phyloP scores from a whole-genome alignment of 2,329 filamentous ascomycete genomes.

The Epichloe brachyelytri region DNA sequence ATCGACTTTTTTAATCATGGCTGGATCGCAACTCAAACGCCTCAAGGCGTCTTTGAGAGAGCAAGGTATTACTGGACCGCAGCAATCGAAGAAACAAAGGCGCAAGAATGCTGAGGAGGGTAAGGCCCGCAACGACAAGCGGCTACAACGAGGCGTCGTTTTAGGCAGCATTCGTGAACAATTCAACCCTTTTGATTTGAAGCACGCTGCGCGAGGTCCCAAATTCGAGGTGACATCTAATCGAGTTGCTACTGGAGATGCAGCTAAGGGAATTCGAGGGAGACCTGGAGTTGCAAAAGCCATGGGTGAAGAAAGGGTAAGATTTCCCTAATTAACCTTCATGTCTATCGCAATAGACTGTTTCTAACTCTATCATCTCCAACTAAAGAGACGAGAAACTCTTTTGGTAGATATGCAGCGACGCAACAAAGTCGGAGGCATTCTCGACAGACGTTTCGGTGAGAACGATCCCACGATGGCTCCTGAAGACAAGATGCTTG shows the following conservation, averaged over 20 bases:
- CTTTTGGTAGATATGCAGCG: slow-evolving; percentile 81
- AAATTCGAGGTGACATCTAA: slow-evolving; percentile 78
- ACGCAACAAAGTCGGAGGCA: slow-evolving; percentile 81
- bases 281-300: slow-evolving; percentile 78
- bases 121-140: slow-evolving; percentile 54
- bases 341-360: not conserved
- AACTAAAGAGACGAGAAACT: slow-evolving; percentile 56
- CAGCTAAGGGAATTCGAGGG: slow-evolving; percentile 49
- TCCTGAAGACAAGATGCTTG: slow-evolving; percentile 80
- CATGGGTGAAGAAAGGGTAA: slow-evolving; percentile 70
- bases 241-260: slow-evolving; percentile 37
- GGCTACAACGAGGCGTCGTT: slow-evolving; percentile 62
- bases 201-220: slow-evolving; percentile 59
- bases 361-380: slow-evolving; percentile 7
- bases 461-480: slow-evolving; percentile 93
- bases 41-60: slow-evolving; percentile 84
- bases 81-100: slow-evolving; percentile 91
- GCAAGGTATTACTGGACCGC: slow-evolving; percentile 78
- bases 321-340: slow-evolving; percentile 7
- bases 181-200: slow-evolving; percentile 97
- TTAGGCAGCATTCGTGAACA: slow-evolving; percentile 81
- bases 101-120: slow-evolving; percentile 58
- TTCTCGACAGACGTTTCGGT: slow-evolving; percentile 86
- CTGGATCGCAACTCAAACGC: slow-evolving; percentile 91
- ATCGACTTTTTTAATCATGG: slow-evolving; percentile 44